Base-by-base conservation (phyloP, 805 yeast species). In the Scheffersomyces amazonensis region DNA sequence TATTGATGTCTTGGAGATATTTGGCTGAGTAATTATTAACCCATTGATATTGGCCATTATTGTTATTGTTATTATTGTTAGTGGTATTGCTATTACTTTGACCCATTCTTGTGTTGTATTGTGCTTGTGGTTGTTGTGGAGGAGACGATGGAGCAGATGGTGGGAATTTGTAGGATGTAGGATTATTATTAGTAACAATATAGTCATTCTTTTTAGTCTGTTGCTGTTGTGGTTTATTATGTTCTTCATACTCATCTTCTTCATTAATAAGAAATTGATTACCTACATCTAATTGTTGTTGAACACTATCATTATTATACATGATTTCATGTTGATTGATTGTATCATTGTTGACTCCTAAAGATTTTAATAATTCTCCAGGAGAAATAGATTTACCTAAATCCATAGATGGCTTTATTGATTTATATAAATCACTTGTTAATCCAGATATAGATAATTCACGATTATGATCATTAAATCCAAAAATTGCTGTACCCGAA, bases 401-500 rank as follows among this genome's bases (percentile, higher is more conserved):
- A 24, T 59, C 62, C 16, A 53, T 44, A 3, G 52, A 46, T 10
- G 27, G 27, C 40, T 39, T 22, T 8, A 13, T 20, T 29, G 31
- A 12, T 17, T 52, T 49, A 31, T 45, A 53, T 8, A 56, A 30
- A 47, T 53, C 54, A 24, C 52, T 50, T 5, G 19, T 24, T 4
- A 67, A 37, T 10, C 83, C 84, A 5, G 80, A 75, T 32, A 84
- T 72, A 2, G 86, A 78, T 25, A 84, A 57, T 33, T 79, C 83
- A 41, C 77, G 75, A 42, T 73, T 72, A 54, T 84, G 90, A 32
- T 78, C 80, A 7, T 71, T 64, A 47, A 75, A 84, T 0, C 95
- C 95, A 58, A 85, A 85, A 19, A 85, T 84, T 2, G 86, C 91
- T 3, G 91, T 82, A 11, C 95, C 95, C 64, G 89, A 82, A 15